Evolutionary conservation across 2,329 filamentous ascomycete species (phyloP).

Genomic region (Hypoxylon sp.): DNA sequence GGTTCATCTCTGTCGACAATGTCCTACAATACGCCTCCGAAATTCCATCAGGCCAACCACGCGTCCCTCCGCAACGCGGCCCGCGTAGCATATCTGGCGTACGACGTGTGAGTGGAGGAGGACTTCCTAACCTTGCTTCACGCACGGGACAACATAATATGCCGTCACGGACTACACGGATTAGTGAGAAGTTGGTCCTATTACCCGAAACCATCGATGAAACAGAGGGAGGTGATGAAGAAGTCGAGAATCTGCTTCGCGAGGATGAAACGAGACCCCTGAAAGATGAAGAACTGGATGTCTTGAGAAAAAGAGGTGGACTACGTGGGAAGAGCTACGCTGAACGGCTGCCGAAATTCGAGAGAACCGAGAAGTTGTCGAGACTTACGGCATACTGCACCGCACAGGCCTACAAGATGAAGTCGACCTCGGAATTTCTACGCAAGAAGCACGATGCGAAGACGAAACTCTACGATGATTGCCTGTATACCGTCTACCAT

Average conservation of each 20-base stretch:
- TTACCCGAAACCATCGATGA: conserved; percentile 84
- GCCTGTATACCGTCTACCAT: conserved; percentile 95
- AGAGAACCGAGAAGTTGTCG: conserved; percentile 88
- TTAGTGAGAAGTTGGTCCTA: conserved; percentile 96
- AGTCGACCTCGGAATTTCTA: conserved; percentile 88
- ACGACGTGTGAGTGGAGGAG: conserved; percentile 62
- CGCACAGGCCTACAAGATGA: conserved; percentile 92
- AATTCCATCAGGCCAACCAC: conserved; percentile 93
- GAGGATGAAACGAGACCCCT: conserved; percentile 72
- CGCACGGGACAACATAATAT: conserved; percentile 71
- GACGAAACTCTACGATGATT: conserved; percentile 98
- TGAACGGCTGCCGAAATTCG: conserved; percentile 89
- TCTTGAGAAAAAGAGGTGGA: conserved; percentile 73
- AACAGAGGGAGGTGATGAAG: conserved; percentile 69
- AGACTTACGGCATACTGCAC: conserved; percentile 97
- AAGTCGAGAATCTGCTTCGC: conserved; percentile 63
- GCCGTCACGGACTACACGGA: conserved; percentile 90
- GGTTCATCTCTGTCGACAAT: conserved; percentile 91
- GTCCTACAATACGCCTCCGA: conserved; percentile 94
- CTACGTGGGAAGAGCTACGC: conserved; percentile 89
- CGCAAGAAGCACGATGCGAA: conserved; percentile 89
- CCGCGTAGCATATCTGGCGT: conserved; percentile 63
- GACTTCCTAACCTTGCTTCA: conserved; percentile 60
- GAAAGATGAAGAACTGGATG: conserved; percentile 76
- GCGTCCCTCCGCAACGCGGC: conserved; percentile 73